These are phyloP conservation scores for Gloeostereum incarnatum DNA, from an alignment of 768 basidiomycete genomes.

Conservation along the genomic window DNA sequence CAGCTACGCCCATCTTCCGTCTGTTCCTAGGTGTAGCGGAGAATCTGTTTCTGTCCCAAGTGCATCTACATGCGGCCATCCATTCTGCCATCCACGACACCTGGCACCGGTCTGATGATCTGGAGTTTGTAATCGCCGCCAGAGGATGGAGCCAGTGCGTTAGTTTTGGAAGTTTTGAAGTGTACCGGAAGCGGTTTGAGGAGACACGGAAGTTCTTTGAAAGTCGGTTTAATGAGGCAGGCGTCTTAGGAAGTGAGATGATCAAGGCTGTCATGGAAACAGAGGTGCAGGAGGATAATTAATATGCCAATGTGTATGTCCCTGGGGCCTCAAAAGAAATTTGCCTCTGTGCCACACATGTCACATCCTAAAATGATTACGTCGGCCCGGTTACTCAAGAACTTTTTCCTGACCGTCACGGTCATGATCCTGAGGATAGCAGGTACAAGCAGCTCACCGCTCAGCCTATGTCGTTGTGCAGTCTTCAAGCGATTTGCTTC, in stretches of 20 bases:
- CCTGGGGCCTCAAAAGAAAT: too few species aligned
- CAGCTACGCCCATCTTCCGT: constrained; percentile 93
- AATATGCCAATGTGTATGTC: too few species aligned
- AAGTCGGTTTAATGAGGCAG: constrained; percentile 79
- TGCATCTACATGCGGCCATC: constrained; percentile 59
- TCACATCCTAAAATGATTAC: too few species aligned
- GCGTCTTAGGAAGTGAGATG: constrained; percentile 78
- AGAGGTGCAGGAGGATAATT: constrained; percentile 26
- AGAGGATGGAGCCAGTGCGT: constrained; percentile 97
- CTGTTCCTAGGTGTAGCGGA: constrained; percentile 97
- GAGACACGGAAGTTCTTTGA: constrained; percentile 80
- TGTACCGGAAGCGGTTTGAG: constrained; percentile 75
- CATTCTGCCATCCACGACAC: constrained; percentile 67
- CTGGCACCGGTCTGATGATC: constrained; percentile 79
- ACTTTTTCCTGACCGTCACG: too few species aligned
- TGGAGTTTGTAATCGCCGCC: constrained; percentile 91
- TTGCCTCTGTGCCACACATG: too few species aligned
- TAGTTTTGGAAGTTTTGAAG: constrained; percentile 83
- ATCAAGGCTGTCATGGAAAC: constrained; percentile 78
- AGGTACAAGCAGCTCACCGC: too few species aligned
- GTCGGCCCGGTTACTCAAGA: too few species aligned
- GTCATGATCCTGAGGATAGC: too few species aligned
- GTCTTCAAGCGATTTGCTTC: too few species aligned
- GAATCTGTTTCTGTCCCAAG: constrained; percentile 74
- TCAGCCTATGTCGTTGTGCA: too few species aligned